Evolutionary conservation across 352 stramenopile genomes (phyloP).

Genomic region (Phytophthora hybrid): DNA sequence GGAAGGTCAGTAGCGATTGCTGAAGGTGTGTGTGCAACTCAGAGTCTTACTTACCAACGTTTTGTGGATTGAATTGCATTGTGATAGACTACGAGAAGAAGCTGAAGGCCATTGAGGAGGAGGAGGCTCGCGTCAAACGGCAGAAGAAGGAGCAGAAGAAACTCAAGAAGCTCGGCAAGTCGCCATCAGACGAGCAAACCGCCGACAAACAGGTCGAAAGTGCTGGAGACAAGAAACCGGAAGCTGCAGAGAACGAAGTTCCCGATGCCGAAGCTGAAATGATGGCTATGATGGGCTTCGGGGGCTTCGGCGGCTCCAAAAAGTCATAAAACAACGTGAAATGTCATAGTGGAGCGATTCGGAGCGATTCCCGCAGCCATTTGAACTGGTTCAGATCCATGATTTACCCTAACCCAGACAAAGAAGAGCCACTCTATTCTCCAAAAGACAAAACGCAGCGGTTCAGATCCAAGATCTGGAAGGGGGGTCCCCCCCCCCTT

Average conservation of each 20-base stretch:
- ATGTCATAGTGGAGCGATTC: no score
- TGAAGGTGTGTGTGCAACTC: neutral
- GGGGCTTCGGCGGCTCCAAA: conserved; percentile 86
- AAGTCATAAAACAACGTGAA: conserved; percentile 42
- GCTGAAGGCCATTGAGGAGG: conserved; percentile 70
- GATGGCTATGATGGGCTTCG: conserved; percentile 94
- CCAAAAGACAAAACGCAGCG: no score
- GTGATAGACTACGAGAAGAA: conserved; percentile 88
- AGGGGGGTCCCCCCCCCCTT: no score
- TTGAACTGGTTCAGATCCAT: no score
- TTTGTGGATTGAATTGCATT: conserved; percentile 2
- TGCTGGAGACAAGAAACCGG: conserved; percentile 23
- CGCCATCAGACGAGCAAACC: conserved; percentile 9
- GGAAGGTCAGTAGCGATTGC: conserved; percentile 54
- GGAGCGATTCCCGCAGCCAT: no score
- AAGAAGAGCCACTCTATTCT: no score
- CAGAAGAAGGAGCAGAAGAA: conserved; percentile 85
- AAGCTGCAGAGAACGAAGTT: conserved; percentile 27
- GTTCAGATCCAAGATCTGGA: no score
- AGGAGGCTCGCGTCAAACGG: conserved; percentile 72
- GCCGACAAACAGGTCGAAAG: neutral
- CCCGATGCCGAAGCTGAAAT: conserved; percentile 73
- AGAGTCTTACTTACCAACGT: no score
- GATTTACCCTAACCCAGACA: no score
- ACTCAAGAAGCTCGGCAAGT: conserved; percentile 53